These are phyloP conservation scores for Ophiostoma tasmaniense DNA, from an alignment of 2,329 filamentous ascomycete genomes.

Conservation along the genomic window DNA sequence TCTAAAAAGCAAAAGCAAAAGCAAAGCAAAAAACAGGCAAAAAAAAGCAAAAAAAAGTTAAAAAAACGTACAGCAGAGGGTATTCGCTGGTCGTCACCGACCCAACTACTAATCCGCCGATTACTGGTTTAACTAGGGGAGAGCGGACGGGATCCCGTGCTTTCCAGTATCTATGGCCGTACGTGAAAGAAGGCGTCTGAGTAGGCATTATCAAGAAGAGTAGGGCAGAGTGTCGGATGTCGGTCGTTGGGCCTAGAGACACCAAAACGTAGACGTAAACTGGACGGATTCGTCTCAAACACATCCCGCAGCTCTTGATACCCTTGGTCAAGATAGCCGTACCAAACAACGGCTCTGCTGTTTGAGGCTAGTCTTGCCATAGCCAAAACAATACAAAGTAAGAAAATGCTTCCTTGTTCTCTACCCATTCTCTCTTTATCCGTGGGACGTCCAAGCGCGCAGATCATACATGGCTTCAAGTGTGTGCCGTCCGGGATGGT, in stretches of 20 bases:
- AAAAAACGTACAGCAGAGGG: too few relatives aligned
- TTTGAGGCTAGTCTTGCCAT: neutral
- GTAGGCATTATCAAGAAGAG: too few relatives aligned
- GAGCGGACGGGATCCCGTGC: too few relatives aligned
- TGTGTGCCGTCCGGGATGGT: neutral
- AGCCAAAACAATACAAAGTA: too few relatives aligned
- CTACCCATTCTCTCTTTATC: constrained; percentile 9
- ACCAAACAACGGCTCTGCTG: neutral
- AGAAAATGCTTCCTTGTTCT: neutral
- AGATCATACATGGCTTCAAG: constrained; percentile 12
- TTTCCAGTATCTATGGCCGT: too few relatives aligned
- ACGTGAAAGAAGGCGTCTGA: too few relatives aligned
- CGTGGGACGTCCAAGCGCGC: constrained; percentile 11
- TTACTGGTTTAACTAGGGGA: too few relatives aligned
- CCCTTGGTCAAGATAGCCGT: neutral
- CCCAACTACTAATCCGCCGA: too few relatives aligned
- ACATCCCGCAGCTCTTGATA: neutral
- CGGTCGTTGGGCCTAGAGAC: neutral
- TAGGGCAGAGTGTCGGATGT: too few relatives aligned
- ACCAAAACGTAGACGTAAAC: neutral
- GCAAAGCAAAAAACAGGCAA: too few relatives aligned
- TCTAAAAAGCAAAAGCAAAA: neutral
- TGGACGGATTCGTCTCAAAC: neutral
- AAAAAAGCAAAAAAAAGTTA: too few relatives aligned
- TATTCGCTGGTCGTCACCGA: too few relatives aligned